Evolutionary conservation across 768 basidiomycete species (phyloP).

Genomic region (Tephrocybe rancida): DNA sequence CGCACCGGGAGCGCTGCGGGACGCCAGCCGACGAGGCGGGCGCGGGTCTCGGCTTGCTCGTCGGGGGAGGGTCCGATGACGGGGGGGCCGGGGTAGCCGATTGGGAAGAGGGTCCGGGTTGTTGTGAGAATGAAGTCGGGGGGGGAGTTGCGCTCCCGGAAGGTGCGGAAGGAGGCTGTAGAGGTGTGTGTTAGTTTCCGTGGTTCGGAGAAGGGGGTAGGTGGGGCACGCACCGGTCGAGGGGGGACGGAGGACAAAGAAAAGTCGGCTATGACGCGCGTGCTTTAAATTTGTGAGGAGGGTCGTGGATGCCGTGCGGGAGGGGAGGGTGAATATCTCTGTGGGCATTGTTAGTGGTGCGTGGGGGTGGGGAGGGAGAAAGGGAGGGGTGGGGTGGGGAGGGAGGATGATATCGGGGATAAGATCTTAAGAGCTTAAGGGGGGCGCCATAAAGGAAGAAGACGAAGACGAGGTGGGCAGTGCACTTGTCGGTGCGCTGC

Average conservation of each 20-base stretch:
- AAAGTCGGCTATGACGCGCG: slow-evolving; percentile 48
- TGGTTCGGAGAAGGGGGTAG: neutral
- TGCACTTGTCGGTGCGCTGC: too few species aligned
- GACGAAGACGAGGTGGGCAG: too few species aligned
- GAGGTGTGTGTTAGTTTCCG: neutral
- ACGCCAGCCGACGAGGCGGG: slow-evolving; percentile 41
- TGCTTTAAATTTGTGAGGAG: slow-evolving; percentile 46
- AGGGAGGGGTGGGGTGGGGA: slow-evolving; percentile 41
- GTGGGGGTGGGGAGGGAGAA: slow-evolving; percentile 38
- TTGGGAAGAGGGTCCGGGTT: slow-evolving; percentile 76
- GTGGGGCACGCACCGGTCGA: slow-evolving; percentile 52
- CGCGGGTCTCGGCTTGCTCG: slow-evolving; percentile 67
- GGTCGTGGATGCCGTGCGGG: slow-evolving; percentile 50
- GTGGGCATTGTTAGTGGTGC: slow-evolving; percentile 48
- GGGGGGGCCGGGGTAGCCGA: slow-evolving; percentile 80
- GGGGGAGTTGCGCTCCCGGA: slow-evolving; percentile 56
- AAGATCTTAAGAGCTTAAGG: too few species aligned
- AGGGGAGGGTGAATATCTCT: slow-evolving; percentile 48
- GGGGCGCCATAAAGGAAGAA: too few species aligned
- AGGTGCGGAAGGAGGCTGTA: slow-evolving; percentile 70
- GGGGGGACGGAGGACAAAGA: slow-evolving; percentile 54
- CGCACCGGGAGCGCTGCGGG: slow-evolving; percentile 37
- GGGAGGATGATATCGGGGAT: too few species aligned
- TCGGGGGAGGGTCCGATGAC: slow-evolving; percentile 76
- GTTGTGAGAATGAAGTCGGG: slow-evolving; percentile 51